phyloP scores from a whole-genome alignment of 495 filamentous ascomycete species.

The Tuber aestivum region DNA sequence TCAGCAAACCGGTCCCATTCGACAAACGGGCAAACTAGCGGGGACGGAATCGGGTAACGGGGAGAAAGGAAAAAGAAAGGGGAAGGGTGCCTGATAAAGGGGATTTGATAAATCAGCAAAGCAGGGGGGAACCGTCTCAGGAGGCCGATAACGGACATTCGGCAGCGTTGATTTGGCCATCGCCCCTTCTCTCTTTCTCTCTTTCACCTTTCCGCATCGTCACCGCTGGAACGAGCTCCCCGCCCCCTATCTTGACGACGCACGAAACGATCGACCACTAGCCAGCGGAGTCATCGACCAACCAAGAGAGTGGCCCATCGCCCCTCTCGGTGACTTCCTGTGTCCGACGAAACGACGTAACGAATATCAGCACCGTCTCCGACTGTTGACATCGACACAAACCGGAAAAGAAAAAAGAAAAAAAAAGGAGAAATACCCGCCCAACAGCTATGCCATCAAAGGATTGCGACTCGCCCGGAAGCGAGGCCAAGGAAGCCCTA shows the following conservation, averaged over 20 bases:
- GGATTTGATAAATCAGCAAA: not conserved
- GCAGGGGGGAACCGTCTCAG: not conserved
- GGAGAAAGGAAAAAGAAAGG: not conserved
- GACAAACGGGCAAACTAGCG: not conserved
- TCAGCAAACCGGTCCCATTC: not conserved
- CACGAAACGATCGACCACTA: not conserved
- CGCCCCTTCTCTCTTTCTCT: not conserved
- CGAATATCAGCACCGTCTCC: constrained; percentile 35
- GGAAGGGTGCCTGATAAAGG: constrained; percentile 20
- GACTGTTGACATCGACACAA: constrained; percentile 27
- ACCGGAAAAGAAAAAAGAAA: no score
- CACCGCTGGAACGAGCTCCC: not conserved
- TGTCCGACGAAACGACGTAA: constrained; percentile 26
- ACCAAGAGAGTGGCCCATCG: constrained; percentile 8
- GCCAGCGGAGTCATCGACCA: constrained; percentile 8
- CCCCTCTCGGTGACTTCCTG: constrained; percentile 10
- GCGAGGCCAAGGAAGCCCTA: constrained; percentile 58
- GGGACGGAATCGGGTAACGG: constrained; percentile 7
- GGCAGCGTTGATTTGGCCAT: not conserved
- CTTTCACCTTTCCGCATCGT: not conserved
- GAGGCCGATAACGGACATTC: not conserved
- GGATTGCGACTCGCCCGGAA: constrained; percentile 22
- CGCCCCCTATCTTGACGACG: constrained; percentile 9
- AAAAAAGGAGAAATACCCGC: constrained; percentile 12
- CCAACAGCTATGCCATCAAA: constrained; percentile 27